These are phyloP conservation scores for Metschnikowia matae DNA, from an alignment of 805 yeast species.

Conservation along the genomic window DNA sequence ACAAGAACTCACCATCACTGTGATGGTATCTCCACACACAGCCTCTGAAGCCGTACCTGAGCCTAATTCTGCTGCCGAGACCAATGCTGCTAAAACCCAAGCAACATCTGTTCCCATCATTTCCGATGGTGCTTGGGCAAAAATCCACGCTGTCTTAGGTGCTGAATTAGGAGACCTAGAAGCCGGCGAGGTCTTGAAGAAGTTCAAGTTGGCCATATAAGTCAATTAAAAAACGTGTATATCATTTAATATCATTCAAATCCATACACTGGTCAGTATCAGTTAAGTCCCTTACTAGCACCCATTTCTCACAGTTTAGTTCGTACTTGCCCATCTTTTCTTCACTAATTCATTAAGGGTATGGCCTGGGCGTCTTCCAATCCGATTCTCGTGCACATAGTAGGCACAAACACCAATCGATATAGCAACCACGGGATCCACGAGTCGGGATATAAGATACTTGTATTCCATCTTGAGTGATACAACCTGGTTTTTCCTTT, in stretches of 20 bases:
- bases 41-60: background rate
- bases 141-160: slow-evolving; percentile 33
- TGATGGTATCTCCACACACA: slow-evolving; percentile 18
- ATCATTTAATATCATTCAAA: no score
- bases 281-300: no score
- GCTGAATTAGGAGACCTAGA: slow-evolving; percentile 26
- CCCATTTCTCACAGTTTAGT: no score
- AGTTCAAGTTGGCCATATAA: slow-evolving; percentile 19
- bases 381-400: slow-evolving; percentile 57
- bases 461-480: slow-evolving; percentile 35
- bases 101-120: slow-evolving; percentile 8
- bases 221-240: no score
- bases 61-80: background rate
- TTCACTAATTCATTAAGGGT: slow-evolving; percentile 46
- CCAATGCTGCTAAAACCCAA: background rate
- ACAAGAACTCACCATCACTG: slow-evolving; percentile 12
- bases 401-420: slow-evolving; percentile 60
- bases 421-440: slow-evolving; percentile 65
- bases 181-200: slow-evolving; percentile 25
- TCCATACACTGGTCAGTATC: no score
- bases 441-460: slow-evolving; percentile 47
- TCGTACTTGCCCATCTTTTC: background rate
- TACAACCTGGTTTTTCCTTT: background rate
- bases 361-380: slow-evolving; percentile 57
- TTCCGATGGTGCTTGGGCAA: slow-evolving; percentile 40